phyloP scores from a whole-genome alignment of 306 rosid species.

The Elaeagnus macrophylla region DNA sequence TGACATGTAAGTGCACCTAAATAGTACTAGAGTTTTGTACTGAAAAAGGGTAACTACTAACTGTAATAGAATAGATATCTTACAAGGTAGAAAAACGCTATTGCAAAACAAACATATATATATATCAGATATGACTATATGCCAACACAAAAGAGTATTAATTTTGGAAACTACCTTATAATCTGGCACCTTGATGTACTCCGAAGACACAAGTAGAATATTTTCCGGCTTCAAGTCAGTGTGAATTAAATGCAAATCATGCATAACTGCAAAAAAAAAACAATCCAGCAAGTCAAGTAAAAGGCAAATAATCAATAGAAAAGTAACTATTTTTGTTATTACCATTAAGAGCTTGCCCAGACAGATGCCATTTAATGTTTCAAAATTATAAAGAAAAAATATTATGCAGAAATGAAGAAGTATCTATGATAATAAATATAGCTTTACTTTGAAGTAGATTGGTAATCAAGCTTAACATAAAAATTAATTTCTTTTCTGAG shows the following conservation, averaged over 20 bases:
- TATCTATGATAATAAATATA: conserved; percentile 15
- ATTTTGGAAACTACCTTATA: conserved; percentile 39
- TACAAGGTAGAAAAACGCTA: no score
- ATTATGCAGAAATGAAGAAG: conserved; percentile 5
- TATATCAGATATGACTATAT: no score
- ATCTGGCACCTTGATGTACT: conserved; percentile 64
- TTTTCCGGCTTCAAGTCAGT: conserved; percentile 73
- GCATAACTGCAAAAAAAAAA: conserved; percentile 57
- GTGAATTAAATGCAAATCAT: conserved; percentile 67
- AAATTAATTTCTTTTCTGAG: not conserved
- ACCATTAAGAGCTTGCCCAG: conserved; percentile 12
- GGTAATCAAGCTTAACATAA: conserved; percentile 15
- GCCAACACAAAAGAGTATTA: not conserved
- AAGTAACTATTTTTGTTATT: not conserved
- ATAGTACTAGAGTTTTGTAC: no score
- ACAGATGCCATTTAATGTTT: conserved; percentile 8
- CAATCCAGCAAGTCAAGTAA: conserved; percentile 8
- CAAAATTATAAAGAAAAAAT: not conserved
- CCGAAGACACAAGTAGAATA: conserved; percentile 44
- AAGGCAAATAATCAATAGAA: not conserved
- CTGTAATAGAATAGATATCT: no score
- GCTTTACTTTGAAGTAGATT: conserved; percentile 14
- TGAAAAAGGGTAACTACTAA: no score
- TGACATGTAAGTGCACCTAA: no score
- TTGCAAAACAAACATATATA: no score